Evolutionary conservation across 345 rosid species (phyloP).

Genomic region (Clausena lansium): DNA sequence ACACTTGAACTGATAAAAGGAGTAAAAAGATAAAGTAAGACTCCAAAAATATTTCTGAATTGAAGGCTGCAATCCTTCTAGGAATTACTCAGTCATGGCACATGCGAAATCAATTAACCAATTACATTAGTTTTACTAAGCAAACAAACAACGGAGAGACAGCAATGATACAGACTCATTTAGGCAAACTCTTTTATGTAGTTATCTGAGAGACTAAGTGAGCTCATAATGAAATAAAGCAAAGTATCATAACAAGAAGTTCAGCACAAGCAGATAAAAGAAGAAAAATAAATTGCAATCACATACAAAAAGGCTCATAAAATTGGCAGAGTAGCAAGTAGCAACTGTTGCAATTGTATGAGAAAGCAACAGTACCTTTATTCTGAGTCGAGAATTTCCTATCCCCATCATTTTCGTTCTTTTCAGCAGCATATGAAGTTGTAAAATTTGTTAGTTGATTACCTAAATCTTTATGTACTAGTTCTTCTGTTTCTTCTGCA

Average conservation of each 20-base stretch:
- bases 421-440: constrained; percentile 11
- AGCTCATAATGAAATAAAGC: not conserved
- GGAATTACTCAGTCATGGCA: not conserved
- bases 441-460: constrained; percentile 22
- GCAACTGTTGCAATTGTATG: not conserved
- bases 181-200: not conserved
- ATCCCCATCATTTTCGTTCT: constrained; percentile 15
- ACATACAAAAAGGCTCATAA: not conserved
- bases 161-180: not conserved
- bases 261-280: not conserved
- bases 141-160: not conserved
- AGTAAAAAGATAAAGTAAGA: not conserved
- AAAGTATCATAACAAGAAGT: not conserved
- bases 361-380: constrained; percentile 30
- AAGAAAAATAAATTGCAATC: not conserved
- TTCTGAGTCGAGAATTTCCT: constrained; percentile 21
- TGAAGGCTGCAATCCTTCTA: not conserved
- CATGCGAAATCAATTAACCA: not conserved
- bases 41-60: not conserved
- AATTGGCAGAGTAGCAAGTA: not conserved
- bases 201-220: not conserved
- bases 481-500: constrained; percentile 19
- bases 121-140: not conserved
- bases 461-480: constrained; percentile 11
- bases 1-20: not conserved